Conservation (phyloP, 345 rosid species). For the Arabidopsis suecica region DNA sequence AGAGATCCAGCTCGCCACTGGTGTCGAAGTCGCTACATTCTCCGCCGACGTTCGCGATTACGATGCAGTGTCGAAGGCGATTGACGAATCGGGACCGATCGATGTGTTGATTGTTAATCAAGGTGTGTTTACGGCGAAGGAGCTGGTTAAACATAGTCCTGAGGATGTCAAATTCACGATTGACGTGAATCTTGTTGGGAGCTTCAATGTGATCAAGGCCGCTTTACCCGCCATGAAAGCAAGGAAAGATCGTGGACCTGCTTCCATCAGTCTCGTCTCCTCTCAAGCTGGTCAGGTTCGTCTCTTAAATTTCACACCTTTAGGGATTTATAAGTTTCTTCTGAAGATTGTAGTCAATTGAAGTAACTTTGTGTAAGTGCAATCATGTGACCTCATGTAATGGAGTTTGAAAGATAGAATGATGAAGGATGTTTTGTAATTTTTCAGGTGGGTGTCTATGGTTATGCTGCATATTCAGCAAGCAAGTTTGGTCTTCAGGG, state of each 20-base stretch:
- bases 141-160: conserved; percentile 63
- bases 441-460: conserved; percentile 80
- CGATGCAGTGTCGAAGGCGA: conserved; percentile 57
- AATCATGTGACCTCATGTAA: background rate
- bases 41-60: conserved; percentile 83
- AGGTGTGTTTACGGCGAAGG: conserved; percentile 70
- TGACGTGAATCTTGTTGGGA: conserved; percentile 83
- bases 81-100: conserved; percentile 62
- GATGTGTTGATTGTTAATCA: conserved; percentile 85
- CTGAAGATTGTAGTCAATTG: background rate
- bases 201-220: conserved; percentile 84
- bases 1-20: conserved; percentile 67
- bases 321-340: background rate
- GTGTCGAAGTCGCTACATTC: conserved; percentile 67
- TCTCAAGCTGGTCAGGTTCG: conserved; percentile 94
- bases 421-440: conserved; percentile 9
- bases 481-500: conserved; percentile 87
- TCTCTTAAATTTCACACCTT: background rate
- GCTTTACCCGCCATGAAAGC: conserved; percentile 76
- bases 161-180: conserved; percentile 78
- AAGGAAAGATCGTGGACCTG: conserved; percentile 58
- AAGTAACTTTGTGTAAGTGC: background rate
- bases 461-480: conserved; percentile 87
- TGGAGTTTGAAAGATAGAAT: background rate
- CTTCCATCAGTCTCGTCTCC: conserved; percentile 71